phyloP scores from a whole-genome alignment of 768 basidiomycete genomes.

The Cystobasidium tubakii region DNA sequence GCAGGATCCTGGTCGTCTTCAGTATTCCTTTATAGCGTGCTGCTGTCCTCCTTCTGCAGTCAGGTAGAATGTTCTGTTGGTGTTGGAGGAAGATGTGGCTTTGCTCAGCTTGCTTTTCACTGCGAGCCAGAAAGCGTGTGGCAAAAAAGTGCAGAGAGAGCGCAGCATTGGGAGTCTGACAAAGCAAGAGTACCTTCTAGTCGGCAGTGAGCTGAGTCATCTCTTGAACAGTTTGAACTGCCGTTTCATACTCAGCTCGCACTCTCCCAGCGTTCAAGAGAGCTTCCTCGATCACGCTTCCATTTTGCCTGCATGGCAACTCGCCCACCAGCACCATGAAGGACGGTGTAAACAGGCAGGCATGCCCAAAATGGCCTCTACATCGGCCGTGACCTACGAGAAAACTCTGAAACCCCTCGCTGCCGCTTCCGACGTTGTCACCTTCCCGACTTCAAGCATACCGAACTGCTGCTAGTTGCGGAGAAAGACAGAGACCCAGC shows the following conservation, averaged over 20 bases:
- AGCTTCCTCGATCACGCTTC: not conserved
- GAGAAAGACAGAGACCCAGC: conserved; percentile 56
- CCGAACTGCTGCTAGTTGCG: conserved; percentile 23
- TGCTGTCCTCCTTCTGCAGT: not conserved
- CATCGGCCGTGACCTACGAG: not conserved
- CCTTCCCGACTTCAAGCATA: conserved; percentile 22
- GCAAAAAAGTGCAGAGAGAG: no score
- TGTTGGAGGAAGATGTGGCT: not conserved
- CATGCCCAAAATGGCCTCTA: not conserved
- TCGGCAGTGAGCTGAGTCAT: not conserved
- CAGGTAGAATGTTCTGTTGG: not conserved
- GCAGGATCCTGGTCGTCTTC: not conserved
- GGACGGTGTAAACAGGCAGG: not conserved
- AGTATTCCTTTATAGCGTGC: not conserved
- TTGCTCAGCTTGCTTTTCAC: not conserved
- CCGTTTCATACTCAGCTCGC: not conserved
- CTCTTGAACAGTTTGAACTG: not conserved
- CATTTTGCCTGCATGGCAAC: not conserved
- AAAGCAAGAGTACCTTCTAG: no score
- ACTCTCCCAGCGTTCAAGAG: not conserved
- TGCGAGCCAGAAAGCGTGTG: not conserved
- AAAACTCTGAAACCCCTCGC: not conserved
- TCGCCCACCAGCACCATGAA: not conserved
- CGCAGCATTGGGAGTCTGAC: no score
- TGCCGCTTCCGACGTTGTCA: conserved; percentile 11